These are phyloP conservation scores for Apiotrichum gracile DNA, from an alignment of 1,284 basidiomycete genomes.

Conservation along the genomic window DNA sequence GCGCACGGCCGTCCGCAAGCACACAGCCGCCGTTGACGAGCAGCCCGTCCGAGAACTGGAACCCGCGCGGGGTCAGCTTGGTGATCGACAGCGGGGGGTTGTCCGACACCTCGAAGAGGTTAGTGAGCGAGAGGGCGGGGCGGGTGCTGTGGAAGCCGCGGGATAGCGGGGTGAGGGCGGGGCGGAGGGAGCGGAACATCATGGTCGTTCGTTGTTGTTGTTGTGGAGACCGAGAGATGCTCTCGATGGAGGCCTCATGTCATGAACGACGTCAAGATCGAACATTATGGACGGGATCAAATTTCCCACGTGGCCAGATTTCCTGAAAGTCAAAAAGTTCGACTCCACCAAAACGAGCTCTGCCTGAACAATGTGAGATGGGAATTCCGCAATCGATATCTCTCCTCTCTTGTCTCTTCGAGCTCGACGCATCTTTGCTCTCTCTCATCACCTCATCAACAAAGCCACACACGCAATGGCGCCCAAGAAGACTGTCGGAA, in stretches of 20 bases:
- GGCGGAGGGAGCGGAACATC: not conserved
- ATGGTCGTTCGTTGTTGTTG: not conserved
- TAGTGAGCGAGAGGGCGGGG: constrained; percentile 12
- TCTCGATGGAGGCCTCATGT: too few species aligned
- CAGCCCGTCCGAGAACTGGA: constrained; percentile 56
- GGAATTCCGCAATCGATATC: not conserved
- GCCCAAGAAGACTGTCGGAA: constrained; percentile 44
- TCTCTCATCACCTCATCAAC: not conserved
- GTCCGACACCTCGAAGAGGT: constrained; percentile 27
- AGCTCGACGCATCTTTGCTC: not conserved
- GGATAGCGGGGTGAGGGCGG: not conserved
- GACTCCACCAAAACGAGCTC: not conserved
- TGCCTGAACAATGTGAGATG: not conserved
- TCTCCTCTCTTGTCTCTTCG: not conserved
- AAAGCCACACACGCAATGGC: too few species aligned
- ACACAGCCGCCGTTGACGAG: constrained; percentile 70
- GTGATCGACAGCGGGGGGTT: constrained; percentile 29
- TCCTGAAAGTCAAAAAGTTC: too few species aligned
- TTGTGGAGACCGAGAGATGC: not conserved
- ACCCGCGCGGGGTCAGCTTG: constrained; percentile 42
- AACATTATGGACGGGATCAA: not conserved
- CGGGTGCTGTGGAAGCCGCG: constrained; percentile 6
- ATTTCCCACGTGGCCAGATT: too few species aligned
- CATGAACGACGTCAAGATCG: not conserved
- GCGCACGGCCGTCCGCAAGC: constrained; percentile 77